Conservation (phyloP, 306 rosid species). For the Pyrus betulifolia region DNA sequence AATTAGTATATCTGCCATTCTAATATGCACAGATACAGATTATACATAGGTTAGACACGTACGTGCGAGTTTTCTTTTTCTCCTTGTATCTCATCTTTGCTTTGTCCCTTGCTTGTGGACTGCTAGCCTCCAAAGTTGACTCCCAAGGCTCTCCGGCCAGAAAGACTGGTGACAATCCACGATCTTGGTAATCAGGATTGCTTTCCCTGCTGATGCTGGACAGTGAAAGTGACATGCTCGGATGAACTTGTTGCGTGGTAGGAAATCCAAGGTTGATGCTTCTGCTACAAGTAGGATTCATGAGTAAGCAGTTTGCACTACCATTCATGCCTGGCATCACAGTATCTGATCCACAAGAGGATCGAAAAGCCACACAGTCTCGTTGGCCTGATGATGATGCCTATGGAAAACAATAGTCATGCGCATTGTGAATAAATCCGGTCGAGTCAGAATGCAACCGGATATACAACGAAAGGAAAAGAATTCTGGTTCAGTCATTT, state of each 20-base stretch:
- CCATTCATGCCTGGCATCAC: constrained; percentile 34
- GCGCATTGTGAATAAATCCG: background rate
- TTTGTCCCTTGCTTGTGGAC: constrained; percentile 69
- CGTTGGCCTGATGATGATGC: constrained; percentile 52
- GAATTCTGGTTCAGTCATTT: background rate
- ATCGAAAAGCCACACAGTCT: constrained; percentile 44
- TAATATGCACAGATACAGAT: too few species aligned
- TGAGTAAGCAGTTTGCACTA: constrained; percentile 35
- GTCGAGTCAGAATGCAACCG: background rate
- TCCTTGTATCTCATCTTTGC: constrained; percentile 79
- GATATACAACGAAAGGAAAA: background rate
- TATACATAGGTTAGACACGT: constrained; percentile 17
- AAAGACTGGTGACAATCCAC: constrained; percentile 51
- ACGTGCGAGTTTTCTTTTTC: constrained; percentile 82
- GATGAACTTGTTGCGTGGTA: constrained; percentile 54
- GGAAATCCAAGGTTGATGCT: constrained; percentile 61
- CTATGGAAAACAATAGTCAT: constrained; percentile 33
- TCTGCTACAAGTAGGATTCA: constrained; percentile 36
- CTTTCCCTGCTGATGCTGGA: constrained; percentile 57
- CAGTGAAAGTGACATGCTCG: constrained; percentile 45
- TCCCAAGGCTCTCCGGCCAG: constrained; percentile 64
- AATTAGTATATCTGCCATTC: too few species aligned
- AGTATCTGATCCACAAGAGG: constrained; percentile 40
- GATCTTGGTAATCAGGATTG: constrained; percentile 56
- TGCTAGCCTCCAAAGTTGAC: constrained; percentile 43